Evolutionary conservation across 176 grass and related monocot species (phyloP).

Genomic region (Olyra latifolia): DNA sequence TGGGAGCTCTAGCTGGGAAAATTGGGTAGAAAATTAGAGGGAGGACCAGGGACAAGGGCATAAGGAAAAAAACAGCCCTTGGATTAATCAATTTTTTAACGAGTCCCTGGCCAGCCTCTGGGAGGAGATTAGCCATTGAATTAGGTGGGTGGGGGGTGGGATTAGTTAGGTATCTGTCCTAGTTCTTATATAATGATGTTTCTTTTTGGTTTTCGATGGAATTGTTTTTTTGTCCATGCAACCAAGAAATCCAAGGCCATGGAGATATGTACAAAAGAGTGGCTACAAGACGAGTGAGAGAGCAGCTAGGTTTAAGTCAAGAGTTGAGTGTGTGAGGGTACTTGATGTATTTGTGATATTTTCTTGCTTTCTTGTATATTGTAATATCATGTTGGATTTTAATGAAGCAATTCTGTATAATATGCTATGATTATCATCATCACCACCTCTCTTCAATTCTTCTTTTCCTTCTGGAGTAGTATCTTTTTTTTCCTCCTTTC

Average conservation of each 20-base stretch:
- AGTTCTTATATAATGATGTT: constrained; percentile 39
- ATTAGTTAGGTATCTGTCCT: constrained; percentile 59
- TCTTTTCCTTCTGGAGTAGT: not conserved
- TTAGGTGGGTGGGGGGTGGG: constrained; percentile 39
- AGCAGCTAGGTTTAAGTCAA: constrained; percentile 29
- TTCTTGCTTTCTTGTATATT: constrained; percentile 40
- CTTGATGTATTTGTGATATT: constrained; percentile 25
- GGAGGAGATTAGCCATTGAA: constrained; percentile 39
- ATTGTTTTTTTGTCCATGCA: constrained; percentile 68
- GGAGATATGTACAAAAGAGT: constrained; percentile 66
- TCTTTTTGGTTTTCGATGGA: constrained; percentile 53
- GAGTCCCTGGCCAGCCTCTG: constrained; percentile 14
- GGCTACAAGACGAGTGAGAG: constrained; percentile 37
- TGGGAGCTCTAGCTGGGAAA: constrained; percentile 39
- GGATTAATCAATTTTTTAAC: constrained; percentile 20
- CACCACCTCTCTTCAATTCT: not conserved
- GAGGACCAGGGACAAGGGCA: constrained; percentile 42
- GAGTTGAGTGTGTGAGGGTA: constrained; percentile 18
- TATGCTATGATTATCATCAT: constrained; percentile 21
- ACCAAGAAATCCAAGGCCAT: constrained; percentile 63
- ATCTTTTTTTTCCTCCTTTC: not conserved
- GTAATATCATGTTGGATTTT: constrained; percentile 40
- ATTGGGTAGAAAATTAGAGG: constrained; percentile 34
- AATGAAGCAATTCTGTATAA: constrained; percentile 46
- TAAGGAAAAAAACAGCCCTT: not conserved